phyloP scores from a whole-genome alignment of 2,329 filamentous ascomycete genomes.

The Saccharata proteae region DNA sequence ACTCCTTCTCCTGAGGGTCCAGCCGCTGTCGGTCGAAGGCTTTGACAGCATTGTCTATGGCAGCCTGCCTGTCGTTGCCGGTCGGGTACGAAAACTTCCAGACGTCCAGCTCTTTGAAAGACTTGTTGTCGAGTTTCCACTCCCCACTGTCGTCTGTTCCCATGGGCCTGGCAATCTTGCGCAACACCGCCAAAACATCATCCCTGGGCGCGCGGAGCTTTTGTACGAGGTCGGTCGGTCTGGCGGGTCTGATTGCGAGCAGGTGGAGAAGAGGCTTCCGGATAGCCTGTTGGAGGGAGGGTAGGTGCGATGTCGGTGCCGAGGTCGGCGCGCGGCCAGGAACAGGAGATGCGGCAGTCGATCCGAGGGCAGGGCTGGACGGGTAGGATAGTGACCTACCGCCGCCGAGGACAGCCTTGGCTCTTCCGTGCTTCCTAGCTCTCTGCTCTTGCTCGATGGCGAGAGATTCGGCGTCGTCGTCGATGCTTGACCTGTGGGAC shows the following conservation, averaged over 20 bases:
- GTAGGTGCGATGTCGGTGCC: conserved; percentile 15
- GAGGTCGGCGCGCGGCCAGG: conserved; percentile 25
- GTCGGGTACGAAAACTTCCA: conserved; percentile 48
- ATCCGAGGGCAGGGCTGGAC: conserved; percentile 4
- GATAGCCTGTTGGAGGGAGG: conserved; percentile 25
- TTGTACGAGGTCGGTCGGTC: conserved; percentile 33
- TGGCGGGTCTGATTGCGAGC: conserved; percentile 40
- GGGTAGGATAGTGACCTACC: not conserved
- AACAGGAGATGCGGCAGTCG: conserved; percentile 4
- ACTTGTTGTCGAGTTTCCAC: conserved; percentile 39
- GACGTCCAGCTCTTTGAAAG: conserved; percentile 49
- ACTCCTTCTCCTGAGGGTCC: conserved; percentile 46
- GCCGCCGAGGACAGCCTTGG: conserved; percentile 3
- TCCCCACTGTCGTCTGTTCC: conserved; percentile 5
- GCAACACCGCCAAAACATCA: conserved; percentile 34
- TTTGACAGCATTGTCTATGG: conserved; percentile 50
- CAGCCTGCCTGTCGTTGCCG: conserved; percentile 43
- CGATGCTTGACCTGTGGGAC: conserved; percentile 17
- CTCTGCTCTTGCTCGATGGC: not conserved
- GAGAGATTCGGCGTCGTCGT: conserved; percentile 3
- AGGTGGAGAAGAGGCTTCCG: conserved; percentile 37
- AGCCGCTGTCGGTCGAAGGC: conserved; percentile 52
- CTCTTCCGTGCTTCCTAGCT: not conserved
- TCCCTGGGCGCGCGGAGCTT: conserved; percentile 36
- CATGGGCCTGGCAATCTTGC: conserved; percentile 2